These are phyloP conservation scores for Bretziella fagacearum DNA, from an alignment of 2,329 filamentous ascomycete species.

Conservation along the genomic window DNA sequence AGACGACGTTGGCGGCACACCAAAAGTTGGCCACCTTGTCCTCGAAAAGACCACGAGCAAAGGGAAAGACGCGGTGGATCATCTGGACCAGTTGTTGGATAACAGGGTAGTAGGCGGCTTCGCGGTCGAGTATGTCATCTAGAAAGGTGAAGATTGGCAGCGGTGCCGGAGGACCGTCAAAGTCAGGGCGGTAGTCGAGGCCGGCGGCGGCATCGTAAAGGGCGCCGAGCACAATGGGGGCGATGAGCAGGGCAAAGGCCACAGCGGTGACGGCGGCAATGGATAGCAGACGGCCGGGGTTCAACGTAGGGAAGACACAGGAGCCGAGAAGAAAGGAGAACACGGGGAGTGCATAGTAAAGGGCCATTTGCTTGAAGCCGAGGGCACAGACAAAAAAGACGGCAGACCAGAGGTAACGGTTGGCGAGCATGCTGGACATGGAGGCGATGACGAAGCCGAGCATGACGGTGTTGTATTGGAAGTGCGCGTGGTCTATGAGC, in stretches of 20 bases:
- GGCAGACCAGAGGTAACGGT: conserved; percentile 71
- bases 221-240: conserved; percentile 58
- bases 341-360: conserved; percentile 88
- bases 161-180: conserved; percentile 10
- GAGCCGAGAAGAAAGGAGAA: conserved; percentile 82
- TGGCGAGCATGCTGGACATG: conserved; percentile 76
- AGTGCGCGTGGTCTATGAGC: conserved; percentile 85
- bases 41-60: conserved; percentile 88
- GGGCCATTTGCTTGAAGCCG: conserved; percentile 98
- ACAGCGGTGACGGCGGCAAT: conserved; percentile 57
- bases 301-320: conserved; percentile 60
- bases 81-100: conserved; percentile 68
- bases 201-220: conserved; percentile 50
- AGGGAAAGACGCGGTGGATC: conserved; percentile 86
- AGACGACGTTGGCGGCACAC: conserved; percentile 77
- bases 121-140: conserved; percentile 39
- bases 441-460: conserved; percentile 74
- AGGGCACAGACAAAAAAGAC: conserved; percentile 86
- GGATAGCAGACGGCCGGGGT: conserved; percentile 48
- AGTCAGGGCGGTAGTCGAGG: conserved; percentile 22
- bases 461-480: conserved; percentile 99
- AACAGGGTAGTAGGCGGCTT: conserved; percentile 55
- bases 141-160: conserved; percentile 46
- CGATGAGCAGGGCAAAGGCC: conserved; percentile 58
- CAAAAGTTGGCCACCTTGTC: conserved; percentile 98